phyloP scores from a whole-genome alignment of 768 basidiomycete genomes.

The Boletus sp. region DNA sequence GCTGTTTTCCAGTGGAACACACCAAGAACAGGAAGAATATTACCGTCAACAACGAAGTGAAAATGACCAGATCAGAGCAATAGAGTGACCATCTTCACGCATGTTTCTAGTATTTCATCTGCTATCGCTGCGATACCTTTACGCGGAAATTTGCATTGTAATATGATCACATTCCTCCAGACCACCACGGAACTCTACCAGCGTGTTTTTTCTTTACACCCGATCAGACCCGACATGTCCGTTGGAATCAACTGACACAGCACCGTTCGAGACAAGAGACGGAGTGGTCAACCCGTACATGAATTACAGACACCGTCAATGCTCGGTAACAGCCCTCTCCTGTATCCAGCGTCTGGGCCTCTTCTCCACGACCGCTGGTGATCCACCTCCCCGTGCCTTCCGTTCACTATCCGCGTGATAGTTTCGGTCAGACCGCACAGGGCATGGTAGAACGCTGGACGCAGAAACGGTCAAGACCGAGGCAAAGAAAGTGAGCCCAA shows the following conservation, averaged over 20 bases:
- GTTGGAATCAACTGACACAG: neutral
- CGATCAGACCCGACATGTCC: conserved; percentile 6
- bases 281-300: neutral
- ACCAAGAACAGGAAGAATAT: conserved; percentile 59
- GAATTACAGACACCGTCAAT: conserved; percentile 8
- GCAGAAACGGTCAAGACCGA: conserved; percentile 78
- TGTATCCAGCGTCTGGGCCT: conserved; percentile 80
- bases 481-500: conserved; percentile 77
- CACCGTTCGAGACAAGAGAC: neutral
- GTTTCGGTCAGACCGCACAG: conserved; percentile 57
- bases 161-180: conserved; percentile 23
- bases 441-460: conserved; percentile 77
- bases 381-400: conserved; percentile 23
- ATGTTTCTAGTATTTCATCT: conserved; percentile 7
- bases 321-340: conserved; percentile 44
- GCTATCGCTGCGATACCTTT: conserved; percentile 17
- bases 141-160: conserved; percentile 33
- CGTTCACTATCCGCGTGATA: conserved; percentile 58
- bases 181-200: conserved; percentile 22
- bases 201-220: conserved; percentile 17
- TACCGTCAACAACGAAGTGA: conserved; percentile 42
- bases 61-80: conserved; percentile 11
- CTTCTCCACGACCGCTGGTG: conserved; percentile 52
- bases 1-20: conserved; percentile 48
- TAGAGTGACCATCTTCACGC: conserved; percentile 15